These are phyloP conservation scores for Collybiopsis luxurians DNA, from an alignment of 768 basidiomycete species.

Conservation along the genomic window DNA sequence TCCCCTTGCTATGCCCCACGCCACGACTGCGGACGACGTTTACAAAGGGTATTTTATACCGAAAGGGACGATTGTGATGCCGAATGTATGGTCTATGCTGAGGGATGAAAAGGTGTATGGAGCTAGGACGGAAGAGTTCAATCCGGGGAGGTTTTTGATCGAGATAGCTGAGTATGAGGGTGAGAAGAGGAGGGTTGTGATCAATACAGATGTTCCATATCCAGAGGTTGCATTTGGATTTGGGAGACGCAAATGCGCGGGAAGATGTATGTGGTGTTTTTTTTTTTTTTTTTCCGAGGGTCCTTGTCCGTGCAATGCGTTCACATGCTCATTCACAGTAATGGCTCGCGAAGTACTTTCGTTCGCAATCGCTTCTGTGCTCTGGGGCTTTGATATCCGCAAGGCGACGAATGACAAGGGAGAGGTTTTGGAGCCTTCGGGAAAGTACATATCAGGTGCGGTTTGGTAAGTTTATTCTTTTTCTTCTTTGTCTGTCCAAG, in stretches of 20 bases:
- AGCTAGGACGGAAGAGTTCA: not conserved
- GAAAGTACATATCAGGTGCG: not conserved
- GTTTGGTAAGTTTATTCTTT: not conserved
- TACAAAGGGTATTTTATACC: constrained; percentile 30
- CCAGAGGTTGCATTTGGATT: not conserved
- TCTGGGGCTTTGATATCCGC: not conserved
- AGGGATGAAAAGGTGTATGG: constrained; percentile 18
- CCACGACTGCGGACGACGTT: constrained; percentile 22
- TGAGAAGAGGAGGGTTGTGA: constrained; percentile 2
- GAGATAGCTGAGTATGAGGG: no score
- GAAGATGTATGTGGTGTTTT: not conserved
- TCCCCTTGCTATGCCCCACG: constrained; percentile 23
- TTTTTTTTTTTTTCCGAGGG: not conserved
- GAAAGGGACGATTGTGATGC: constrained; percentile 19
- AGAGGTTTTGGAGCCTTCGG: not conserved
- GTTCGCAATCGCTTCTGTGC: not conserved
- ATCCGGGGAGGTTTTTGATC: constrained; percentile 12
- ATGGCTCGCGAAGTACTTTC: not conserved
- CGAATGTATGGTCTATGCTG: constrained; percentile 16
- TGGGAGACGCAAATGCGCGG: constrained; percentile 2
- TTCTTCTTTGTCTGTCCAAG: not conserved
- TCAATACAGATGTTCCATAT: not conserved
- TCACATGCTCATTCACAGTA: not conserved
- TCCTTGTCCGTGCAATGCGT: no score
- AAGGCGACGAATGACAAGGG: not conserved